Evolutionary conservation across 176 grass and related monocot genomes (phyloP), one percentile per base, ranked within the genome.

Genomic region (Puccinellia tenuiflora): DNA sequence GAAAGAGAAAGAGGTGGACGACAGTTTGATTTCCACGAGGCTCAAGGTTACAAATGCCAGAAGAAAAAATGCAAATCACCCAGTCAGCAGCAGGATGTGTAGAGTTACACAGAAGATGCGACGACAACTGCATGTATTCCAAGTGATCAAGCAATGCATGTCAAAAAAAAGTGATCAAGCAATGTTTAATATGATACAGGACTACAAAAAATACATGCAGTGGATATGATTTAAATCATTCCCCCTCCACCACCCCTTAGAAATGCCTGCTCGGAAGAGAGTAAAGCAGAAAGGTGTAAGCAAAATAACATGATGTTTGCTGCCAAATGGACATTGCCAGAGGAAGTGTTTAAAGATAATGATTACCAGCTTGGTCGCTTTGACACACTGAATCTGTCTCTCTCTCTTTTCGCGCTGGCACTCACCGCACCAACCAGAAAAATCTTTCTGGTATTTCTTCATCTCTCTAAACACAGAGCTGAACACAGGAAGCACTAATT

Each of bases 391-490:
- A 33, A 69, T 90, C 76, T 98, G 92, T 43, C 91, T 86, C 76
- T 93, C 96, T 64, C 76, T 93, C 85, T 90, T 98, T 86, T 93
- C 90, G 0, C 85, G 91, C 54, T 92, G 83, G 55, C 96, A 98
- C 76, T 98, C 96, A 53, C 89, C 91, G 54, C 96, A 98, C 96
- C 96, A 98, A 35, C 77, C 68, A 38, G 96, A 86, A 78, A 91
- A 98, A 90, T 95, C 96, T 85, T 95, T 98, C 63, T 95, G 92
- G 52, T 95, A 98, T 72, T 91, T 98, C 85, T 88, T 98, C 86
- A 90, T 92, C 68, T 98, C 96, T 61, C 96, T 91, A 76, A 98
- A 98, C 12, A 94, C 80, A 47, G 96, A 95, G 75, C 96, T 98
- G 89, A 69, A 91, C 45, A 68, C 34, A 69, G 72, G 26, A 88